Base-by-base conservation (phyloP, 805 yeast genomes). In the Cyberlindnera suaveolens region DNA sequence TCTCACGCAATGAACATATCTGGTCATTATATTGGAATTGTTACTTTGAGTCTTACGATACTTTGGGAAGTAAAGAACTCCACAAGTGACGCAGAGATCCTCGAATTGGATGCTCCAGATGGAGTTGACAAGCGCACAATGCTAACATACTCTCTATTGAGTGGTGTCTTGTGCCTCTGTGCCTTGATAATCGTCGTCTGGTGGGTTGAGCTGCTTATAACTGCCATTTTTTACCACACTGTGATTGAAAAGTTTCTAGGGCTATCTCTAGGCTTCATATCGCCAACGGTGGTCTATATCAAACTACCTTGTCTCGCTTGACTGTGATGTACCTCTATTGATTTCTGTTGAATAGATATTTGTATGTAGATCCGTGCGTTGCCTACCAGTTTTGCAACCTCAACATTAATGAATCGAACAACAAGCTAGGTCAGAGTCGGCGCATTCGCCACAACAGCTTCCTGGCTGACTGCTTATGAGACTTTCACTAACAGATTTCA, bases 171-270 rank as follows among this genome's bases (percentile, higher is more conserved):
- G 6, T 4, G 33, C 34, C 15, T 34, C 20, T 34, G 31, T 20
- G 13, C 27, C 7, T 7, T 38, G 13, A 16, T 26, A 6, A n/a
- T 45, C 8, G 20, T 42, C 10, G n/a, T 42, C 8, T 49, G 53
- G 53, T 39, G 46, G 45, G 27, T 40, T 14, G 47, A 43, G 10
- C 41, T 49, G 15, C 14, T 43, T 8, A 42, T 41, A n/a, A 49
- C 53, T 8, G 32, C 50, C 2, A 42, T 44, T 26, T 40, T 49
- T 38, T 49, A 49, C 39, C 53, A 49, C 30, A 46, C 50, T 0
- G 11, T 41, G 5, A 6, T 15, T 11, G 53, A 49, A 36, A 49
- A 49, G 34, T 5, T 45, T 3, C 6, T 40, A 8, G 53, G 53
- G 0, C 34, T 47, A 6, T 1, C 20, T 1, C n/a, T 41, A 10